These are phyloP conservation scores for Solanum verrucosum DNA, from an alignment of 257 asterid genomes.

Conservation along the genomic window DNA sequence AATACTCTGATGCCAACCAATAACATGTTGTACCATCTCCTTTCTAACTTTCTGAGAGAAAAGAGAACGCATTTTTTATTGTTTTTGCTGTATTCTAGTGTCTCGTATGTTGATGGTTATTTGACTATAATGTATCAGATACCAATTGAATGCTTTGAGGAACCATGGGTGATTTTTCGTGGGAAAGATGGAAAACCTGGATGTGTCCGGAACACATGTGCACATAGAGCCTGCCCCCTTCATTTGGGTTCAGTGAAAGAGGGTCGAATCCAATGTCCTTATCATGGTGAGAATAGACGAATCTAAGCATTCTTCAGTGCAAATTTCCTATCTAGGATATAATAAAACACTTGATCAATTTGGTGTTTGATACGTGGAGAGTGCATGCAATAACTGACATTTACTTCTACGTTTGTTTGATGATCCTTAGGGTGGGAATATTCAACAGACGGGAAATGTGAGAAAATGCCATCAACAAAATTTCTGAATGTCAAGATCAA, in stretches of 20 bases:
- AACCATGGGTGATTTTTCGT: constrained; percentile 93
- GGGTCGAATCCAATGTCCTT: constrained; percentile 93
- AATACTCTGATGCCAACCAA: background rate
- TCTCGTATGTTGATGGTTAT: background rate
- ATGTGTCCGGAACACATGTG: constrained; percentile 86
- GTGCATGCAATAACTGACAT: background rate
- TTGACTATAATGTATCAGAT: constrained; percentile 29
- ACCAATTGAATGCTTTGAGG: constrained; percentile 89
- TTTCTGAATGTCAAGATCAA: constrained; percentile 53
- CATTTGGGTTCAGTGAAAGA: constrained; percentile 86
- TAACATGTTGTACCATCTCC: background rate
- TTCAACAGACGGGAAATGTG: constrained; percentile 80
- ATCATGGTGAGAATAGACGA: constrained; percentile 56
- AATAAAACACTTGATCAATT: background rate
- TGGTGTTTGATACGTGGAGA: background rate
- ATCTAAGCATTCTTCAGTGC: background rate
- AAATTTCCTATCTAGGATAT: background rate
- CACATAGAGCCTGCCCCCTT: constrained; percentile 96
- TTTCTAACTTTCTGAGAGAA: background rate
- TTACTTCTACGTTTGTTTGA: constrained; percentile 5
- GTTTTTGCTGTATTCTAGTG: background rate
- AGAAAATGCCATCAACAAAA: constrained; percentile 95
- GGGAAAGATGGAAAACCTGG: constrained; percentile 93
- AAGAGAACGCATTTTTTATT: background rate
- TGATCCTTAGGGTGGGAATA: constrained; percentile 81